phyloP scores from a whole-genome alignment of 2,329 filamentous ascomycete genomes.

The Fusarium falciforme region DNA sequence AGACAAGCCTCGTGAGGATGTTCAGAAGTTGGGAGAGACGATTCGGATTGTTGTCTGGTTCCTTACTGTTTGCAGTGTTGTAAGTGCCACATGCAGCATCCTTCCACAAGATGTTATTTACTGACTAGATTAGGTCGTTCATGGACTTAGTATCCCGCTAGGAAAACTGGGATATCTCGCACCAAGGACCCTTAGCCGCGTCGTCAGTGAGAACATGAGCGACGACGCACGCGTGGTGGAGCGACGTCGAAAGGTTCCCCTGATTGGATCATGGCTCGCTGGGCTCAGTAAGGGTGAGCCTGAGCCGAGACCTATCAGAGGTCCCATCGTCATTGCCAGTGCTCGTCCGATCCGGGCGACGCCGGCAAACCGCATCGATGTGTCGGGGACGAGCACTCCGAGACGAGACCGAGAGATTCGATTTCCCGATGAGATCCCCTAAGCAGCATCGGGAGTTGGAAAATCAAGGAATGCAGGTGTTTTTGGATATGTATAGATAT shows the following conservation, averaged over 20 bases:
- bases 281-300: not conserved
- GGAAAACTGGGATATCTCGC: slow-evolving; percentile 74
- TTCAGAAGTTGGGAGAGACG: slow-evolving; percentile 72
- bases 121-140: slow-evolving; percentile 65
- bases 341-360: slow-evolving; percentile 18
- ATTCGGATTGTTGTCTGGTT: slow-evolving; percentile 87
- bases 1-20: slow-evolving; percentile 49
- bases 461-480: no score
- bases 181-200: slow-evolving; percentile 67
- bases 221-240: slow-evolving; percentile 15
- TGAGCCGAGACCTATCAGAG: not conserved
- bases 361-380: not conserved
- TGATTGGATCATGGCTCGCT: slow-evolving; percentile 31
- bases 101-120: accelerated
- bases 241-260: slow-evolving; percentile 29
- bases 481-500: no score
- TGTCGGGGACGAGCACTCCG: not conserved
- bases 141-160: slow-evolving; percentile 84
- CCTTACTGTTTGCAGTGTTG: slow-evolving; percentile 82
- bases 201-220: slow-evolving; percentile 41
- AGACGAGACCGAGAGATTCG: slow-evolving; percentile 33
- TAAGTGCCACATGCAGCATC: slow-evolving; percentile 56
- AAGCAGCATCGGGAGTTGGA: no score
- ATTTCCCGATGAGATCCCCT: slow-evolving; percentile 30
- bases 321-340: slow-evolving; percentile 25